Conservation (phyloP, 192 early-diverging fungal species). For the Gamsiella multidivaricata region DNA sequence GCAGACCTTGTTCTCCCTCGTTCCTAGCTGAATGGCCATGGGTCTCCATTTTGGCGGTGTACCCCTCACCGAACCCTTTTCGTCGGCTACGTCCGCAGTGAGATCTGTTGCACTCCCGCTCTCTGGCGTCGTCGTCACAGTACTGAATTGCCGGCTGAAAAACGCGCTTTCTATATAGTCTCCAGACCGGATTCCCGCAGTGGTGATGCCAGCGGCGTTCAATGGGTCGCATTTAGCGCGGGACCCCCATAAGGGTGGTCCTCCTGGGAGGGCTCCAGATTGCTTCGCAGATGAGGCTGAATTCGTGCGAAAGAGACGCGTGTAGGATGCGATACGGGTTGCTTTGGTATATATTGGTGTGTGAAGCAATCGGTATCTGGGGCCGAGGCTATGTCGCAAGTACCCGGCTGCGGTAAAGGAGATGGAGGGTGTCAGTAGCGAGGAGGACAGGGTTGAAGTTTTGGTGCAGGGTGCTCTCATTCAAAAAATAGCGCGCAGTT, state of each 20-base stretch:
- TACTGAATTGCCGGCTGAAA: background rate
- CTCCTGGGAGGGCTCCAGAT: no score
- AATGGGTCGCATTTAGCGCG: background rate
- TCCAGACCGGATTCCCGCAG: conserved; percentile 4
- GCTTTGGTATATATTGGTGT: no score
- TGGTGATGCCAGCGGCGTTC: no score
- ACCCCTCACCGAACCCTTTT: background rate
- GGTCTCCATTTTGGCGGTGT: no score
- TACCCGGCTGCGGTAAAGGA: no score
- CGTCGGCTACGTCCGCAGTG: background rate
- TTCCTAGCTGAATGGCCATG: conserved; percentile 55
- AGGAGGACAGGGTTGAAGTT: background rate
- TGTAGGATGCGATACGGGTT: no score
- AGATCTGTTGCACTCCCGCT: background rate
- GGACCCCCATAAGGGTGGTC: no score
- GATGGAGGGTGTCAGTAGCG: no score
- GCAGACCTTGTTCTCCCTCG: conserved; percentile 75
- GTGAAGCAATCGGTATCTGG: no score
- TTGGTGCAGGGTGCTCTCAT: background rate
- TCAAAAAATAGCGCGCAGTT: background rate
- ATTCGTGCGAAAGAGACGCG: no score
- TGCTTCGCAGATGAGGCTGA: no score
- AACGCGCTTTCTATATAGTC: conserved; percentile 9
- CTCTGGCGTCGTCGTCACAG: background rate
- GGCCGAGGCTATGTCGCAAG: no score